phyloP scores from a whole-genome alignment of 2,329 filamentous ascomycete genomes.

The Penicillium brasilianum region DNA sequence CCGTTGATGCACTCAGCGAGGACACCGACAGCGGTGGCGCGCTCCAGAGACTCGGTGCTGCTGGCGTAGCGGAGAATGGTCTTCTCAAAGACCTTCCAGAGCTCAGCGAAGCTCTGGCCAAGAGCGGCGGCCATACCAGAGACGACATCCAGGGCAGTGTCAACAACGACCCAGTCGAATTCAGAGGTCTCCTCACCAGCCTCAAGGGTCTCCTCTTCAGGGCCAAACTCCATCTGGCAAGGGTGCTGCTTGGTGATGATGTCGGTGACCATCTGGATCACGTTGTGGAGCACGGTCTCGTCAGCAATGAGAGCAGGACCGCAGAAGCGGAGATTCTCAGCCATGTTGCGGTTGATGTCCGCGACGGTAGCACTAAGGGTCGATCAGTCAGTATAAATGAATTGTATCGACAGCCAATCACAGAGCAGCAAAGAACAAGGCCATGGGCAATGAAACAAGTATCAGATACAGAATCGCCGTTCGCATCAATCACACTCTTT shows the following conservation, averaged over 20 bases:
- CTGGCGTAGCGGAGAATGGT: constrained; percentile 85
- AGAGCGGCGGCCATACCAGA: constrained; percentile 83
- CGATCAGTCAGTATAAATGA: constrained; percentile 49
- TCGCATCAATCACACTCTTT: constrained; percentile 84
- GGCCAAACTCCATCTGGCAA: constrained; percentile 88
- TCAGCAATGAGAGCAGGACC: constrained; percentile 83
- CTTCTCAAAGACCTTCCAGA: constrained; percentile 97
- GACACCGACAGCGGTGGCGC: constrained; percentile 86
- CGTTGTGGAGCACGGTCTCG: constrained; percentile 73
- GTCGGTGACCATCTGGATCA: constrained; percentile 74
- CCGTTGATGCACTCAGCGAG: constrained; percentile 88
- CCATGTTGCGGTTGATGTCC: constrained; percentile 92
- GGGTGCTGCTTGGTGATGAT: constrained; percentile 90
- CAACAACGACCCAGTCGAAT: constrained; percentile 96
- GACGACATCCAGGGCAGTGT: constrained; percentile 90
- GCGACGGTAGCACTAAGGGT: constrained; percentile 77
- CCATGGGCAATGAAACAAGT: constrained; percentile 17
- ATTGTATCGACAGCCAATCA: constrained; percentile 11
- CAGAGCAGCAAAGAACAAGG: not conserved
- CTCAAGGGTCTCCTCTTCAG: constrained; percentile 77
- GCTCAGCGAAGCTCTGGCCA: constrained; percentile 77
- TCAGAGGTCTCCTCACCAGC: constrained; percentile 81
- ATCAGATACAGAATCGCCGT: constrained; percentile 65
- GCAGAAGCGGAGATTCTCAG: constrained; percentile 86
- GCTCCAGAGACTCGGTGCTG: constrained; percentile 83